Evolutionary conservation across 768 basidiomycete genomes (phyloP).

Genomic region (Candolleomyces eurysporus): DNA sequence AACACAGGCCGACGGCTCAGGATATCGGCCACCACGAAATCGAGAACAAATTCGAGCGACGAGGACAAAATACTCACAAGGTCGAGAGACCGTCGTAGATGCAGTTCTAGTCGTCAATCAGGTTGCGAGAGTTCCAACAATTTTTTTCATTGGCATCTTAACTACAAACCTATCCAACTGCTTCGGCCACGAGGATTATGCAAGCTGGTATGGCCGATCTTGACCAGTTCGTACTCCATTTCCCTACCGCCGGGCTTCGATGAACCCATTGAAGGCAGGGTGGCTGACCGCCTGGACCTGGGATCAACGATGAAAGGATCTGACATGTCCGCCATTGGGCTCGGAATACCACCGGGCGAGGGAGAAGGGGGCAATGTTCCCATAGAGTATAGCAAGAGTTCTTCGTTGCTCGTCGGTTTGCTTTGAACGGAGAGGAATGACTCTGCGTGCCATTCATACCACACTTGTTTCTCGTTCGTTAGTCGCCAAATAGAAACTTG

Average conservation of each 20-base stretch:
- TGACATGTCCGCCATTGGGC: conserved; percentile 70
- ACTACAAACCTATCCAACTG: conserved; percentile 86
- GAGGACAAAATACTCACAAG: too few species aligned
- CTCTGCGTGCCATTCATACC: conserved; percentile 99
- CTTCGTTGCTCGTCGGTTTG: conserved; percentile 27
- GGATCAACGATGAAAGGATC: conserved; percentile 16
- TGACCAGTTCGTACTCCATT: conserved; percentile 52
- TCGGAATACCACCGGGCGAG: conserved; percentile 35
- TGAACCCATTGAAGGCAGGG: neutral
- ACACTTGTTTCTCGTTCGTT: conserved; percentile 85
- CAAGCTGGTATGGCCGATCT: conserved; percentile 91
- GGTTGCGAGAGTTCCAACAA: neutral
- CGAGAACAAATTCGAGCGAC: too few species aligned
- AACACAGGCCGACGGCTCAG: neutral
- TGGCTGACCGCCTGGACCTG: conserved; percentile 10
- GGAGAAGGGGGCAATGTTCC: conserved; percentile 17
- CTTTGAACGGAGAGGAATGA: conserved; percentile 73
- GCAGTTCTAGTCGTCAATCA: too few species aligned
- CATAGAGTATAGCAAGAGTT: conserved; percentile 20
- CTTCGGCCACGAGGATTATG: conserved; percentile 90
- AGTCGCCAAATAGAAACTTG: conserved; percentile 94
- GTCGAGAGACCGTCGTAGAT: too few species aligned
- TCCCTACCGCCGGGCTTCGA: conserved; percentile 1
- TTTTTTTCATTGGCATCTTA: neutral
- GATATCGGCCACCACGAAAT: too few species aligned